phyloP scores from a whole-genome alignment of 2,329 filamentous ascomycete species.

The Penicillium sp. region DNA sequence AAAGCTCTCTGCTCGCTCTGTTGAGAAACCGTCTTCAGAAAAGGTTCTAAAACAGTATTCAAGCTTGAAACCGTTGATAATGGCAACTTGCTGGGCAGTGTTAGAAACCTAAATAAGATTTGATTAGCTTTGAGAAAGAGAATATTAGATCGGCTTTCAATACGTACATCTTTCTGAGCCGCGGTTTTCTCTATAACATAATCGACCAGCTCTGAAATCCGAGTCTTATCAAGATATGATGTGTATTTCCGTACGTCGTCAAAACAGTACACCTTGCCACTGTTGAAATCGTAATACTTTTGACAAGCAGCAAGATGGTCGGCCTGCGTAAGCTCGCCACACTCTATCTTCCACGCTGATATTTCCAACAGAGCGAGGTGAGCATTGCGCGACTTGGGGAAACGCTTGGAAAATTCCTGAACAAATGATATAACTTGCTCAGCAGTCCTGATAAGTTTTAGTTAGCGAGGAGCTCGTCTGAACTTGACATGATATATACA shows the following conservation, averaged over 20 bases:
- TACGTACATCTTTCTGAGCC: conserved; percentile 23
- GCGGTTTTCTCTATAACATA: conserved; percentile 21
- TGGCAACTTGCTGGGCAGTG: conserved; percentile 26
- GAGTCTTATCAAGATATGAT: conserved; percentile 24
- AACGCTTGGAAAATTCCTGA: conserved; percentile 28
- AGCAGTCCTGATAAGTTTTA: conserved; percentile 23
- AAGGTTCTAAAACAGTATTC: conserved; percentile 40
- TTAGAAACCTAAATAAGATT: conserved; percentile 17
- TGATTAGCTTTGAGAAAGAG: background rate
- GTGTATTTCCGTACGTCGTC: conserved; percentile 39
- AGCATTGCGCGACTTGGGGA: conserved; percentile 41
- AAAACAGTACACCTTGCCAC: conserved; percentile 44
- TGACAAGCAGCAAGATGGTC: conserved; percentile 36
- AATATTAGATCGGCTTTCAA: background rate
- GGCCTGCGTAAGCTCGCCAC: conserved; percentile 22
- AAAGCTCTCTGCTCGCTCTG: conserved; percentile 32
- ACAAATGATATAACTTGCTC: conserved; percentile 31
- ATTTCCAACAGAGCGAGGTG: conserved; percentile 35
- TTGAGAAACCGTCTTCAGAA: conserved; percentile 23
- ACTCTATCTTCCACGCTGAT: conserved; percentile 22
- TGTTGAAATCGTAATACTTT: conserved; percentile 39
- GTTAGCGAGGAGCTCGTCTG: background rate
- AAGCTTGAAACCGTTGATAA: conserved; percentile 42
- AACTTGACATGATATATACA: background rate
- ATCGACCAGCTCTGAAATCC: conserved; percentile 24